These are phyloP conservation scores for Thelephora ganbajun DNA, from an alignment of 768 basidiomycete genomes.

Conservation along the genomic window DNA sequence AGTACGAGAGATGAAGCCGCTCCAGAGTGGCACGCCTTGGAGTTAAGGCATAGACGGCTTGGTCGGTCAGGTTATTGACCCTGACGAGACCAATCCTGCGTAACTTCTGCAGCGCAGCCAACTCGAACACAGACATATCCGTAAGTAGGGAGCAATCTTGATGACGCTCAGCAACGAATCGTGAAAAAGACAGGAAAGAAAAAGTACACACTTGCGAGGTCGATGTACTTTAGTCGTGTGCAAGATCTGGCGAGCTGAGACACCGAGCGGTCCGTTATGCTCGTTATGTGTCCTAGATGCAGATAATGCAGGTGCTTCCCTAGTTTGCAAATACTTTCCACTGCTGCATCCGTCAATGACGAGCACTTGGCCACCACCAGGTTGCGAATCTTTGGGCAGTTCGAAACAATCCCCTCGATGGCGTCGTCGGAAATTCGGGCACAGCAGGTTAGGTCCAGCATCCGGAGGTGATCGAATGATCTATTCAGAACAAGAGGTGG, in stretches of 20 bases:
- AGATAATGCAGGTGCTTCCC: slow-evolving; percentile 92
- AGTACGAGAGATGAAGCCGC: slow-evolving; percentile 94
- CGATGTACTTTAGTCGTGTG: slow-evolving; percentile 85
- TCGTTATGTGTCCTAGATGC: slow-evolving; percentile 83
- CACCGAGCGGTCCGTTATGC: slow-evolving; percentile 84
- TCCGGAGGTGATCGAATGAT: slow-evolving; percentile 73
- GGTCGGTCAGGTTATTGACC: slow-evolving; percentile 85
- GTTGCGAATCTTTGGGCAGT: slow-evolving; percentile 35
- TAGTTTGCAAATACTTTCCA: slow-evolving; percentile 73
- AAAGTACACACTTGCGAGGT: slow-evolving; percentile 74
- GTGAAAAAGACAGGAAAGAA: not conserved
- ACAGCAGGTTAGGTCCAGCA: slow-evolving; percentile 87
- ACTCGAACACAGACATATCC: slow-evolving; percentile 88
- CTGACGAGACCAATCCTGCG: slow-evolving; percentile 91
- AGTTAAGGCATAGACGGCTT: slow-evolving; percentile 79
- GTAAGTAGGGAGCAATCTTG: slow-evolving; percentile 77
- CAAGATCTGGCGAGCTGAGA: slow-evolving; percentile 73
- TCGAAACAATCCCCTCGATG: slow-evolving; percentile 56
- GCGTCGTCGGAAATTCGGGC: slow-evolving; percentile 60
- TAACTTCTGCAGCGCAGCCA: slow-evolving; percentile 78
- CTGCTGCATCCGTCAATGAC: slow-evolving; percentile 65
- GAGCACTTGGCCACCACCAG: slow-evolving; percentile 50
- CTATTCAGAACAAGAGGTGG: slow-evolving; percentile 55
- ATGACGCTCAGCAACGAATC: slow-evolving; percentile 6
- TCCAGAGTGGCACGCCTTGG: slow-evolving; percentile 81